Evolutionary conservation across 2,329 filamentous ascomycete genomes (phyloP).

Genomic region (Seiridium cupressi): DNA sequence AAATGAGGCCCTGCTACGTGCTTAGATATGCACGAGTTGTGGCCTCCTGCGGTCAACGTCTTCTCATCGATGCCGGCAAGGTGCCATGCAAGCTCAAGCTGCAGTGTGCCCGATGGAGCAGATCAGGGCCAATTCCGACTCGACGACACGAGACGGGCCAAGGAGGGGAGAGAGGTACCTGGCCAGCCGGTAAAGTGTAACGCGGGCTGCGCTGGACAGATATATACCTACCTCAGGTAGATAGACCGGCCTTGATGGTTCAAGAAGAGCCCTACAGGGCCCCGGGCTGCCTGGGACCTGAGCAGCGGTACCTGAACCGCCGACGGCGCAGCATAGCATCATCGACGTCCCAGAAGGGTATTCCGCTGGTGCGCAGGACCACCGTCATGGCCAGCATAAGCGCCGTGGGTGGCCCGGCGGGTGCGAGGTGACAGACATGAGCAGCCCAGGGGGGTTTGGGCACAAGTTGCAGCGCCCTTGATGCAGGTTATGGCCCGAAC

Average conservation of each 20-base stretch:
- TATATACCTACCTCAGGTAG: not conserved
- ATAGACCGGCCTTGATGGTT: not conserved
- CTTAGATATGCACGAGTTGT: not conserved
- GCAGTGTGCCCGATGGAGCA: constrained; percentile 23
- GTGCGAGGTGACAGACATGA: constrained; percentile 6
- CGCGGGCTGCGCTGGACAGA: not conserved
- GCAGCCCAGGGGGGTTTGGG: constrained; percentile 23
- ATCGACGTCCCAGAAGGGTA: constrained; percentile 20
- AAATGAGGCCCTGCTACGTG: too few relatives aligned
- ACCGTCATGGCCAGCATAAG: constrained; percentile 4
- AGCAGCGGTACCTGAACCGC: constrained; percentile 5
- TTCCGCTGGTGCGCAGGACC: constrained; percentile 17
- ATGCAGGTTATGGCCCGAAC: constrained; percentile 4
- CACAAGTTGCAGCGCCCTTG: constrained; percentile 19
- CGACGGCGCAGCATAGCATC: constrained; percentile 1
- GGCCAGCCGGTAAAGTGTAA: not conserved
- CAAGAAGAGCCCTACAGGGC: not conserved
- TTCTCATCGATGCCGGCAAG: constrained; percentile 8
- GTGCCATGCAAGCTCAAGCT: constrained; percentile 18
- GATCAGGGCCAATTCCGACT: constrained; percentile 16
- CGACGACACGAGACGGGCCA: constrained; percentile 7
- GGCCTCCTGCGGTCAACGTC: not conserved
- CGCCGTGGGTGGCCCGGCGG: constrained; percentile 15
- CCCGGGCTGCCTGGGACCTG: constrained; percentile 12
- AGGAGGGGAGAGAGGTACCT: not conserved